Evolutionary conservation across 2,329 filamentous ascomycete genomes (phyloP), one percentile per base, ranked within the genome.

Genomic region (Exophiala sideris): DNA sequence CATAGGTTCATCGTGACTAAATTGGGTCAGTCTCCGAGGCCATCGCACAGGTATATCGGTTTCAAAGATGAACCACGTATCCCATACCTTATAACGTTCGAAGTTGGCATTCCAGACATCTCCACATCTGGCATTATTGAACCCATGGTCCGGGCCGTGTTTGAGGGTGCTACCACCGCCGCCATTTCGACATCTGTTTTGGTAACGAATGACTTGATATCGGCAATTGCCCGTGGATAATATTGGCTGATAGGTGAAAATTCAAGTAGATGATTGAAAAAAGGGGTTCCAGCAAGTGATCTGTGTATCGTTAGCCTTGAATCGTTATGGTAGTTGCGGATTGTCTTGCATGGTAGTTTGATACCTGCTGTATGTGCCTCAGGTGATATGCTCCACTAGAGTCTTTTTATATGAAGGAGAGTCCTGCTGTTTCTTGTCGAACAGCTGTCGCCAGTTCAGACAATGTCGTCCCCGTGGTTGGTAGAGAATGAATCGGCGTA

Each of bases 191-290:
- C 54, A 57, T 52, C 20, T 55, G 45, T 48, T 36, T 20, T 4
- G 48, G 11, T 47, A 50, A 51, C 32, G 51, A 60, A 42, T 34
- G 51, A 50, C 39, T 55, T 57, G 57, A 60, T 60, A 60, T 55
- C 55, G 57, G 48, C 50, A 33, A 51, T 39, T 10, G 46, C 16
- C 41, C 18, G 36, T 41, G 5, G 35, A n/a, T 29, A 52, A 33
- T 35, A 52, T 45, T 40, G 54, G 41, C 39, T 48, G 44, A 46
- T 47, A 29, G 45, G 40, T 48, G 42, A 52, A 48, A 45, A 47
- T 40, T 50, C 36, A 53, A 55, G 45, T 14, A 48, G 54, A 57
- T 48, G 38, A 57, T 55, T 34, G 45, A 51, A 48, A 52, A 45
- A 12, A 45, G 21, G 41, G 40, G 41, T 48, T 45, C 36, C n/a